Evolutionary conservation across 306 rosid species (phyloP), one percentile per base, ranked within the genome.

Genomic region (Abrus precatorius): DNA sequence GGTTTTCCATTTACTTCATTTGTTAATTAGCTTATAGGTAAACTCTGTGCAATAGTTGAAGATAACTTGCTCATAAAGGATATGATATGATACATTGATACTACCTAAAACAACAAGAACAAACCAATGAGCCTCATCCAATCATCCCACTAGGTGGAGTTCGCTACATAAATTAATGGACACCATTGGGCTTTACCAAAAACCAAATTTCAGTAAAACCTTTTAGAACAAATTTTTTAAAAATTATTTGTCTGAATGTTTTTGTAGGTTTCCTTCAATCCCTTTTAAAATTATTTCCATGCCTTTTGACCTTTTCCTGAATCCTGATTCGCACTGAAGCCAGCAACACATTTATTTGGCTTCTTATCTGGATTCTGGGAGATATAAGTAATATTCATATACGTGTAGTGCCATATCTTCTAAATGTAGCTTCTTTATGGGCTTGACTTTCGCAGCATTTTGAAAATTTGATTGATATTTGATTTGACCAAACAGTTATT

Each of bases 401-500:
- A 30, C 43, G 44, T 5, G 14, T 40, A 54, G 27, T 53, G 48
- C 29, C 56, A 65, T 56, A 52, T 66, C 67, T 76, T 77, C 41
- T 33, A 40, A 47, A 14, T 62, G 80, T 57, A 29, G 54, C 54
- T 49, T 62, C 50, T 65, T 64, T 30, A 50, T 48, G 54, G 45
- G 73, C 55, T 12, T 79, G 14, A 41, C 40, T 72, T 34, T 56
- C 57, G 45, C 72, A 27, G 13, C 74, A 73, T 74, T 57, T 63
- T 76, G 29, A 73, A 44, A 62, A 1, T 45, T 14, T 68, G 52
- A 64, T 41, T 74, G 6, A 77, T 55, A 57, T 41, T 55, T 63
- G 38, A 75, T 82, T 82, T 13, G 4, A 6, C 69, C 79, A 38
- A 5, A 83, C 54, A 70, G 44, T 74, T 71, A 65, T 81, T 68